Conservation (phyloP, 192 early-diverging fungal species). For the Linnemannia zychae region DNA sequence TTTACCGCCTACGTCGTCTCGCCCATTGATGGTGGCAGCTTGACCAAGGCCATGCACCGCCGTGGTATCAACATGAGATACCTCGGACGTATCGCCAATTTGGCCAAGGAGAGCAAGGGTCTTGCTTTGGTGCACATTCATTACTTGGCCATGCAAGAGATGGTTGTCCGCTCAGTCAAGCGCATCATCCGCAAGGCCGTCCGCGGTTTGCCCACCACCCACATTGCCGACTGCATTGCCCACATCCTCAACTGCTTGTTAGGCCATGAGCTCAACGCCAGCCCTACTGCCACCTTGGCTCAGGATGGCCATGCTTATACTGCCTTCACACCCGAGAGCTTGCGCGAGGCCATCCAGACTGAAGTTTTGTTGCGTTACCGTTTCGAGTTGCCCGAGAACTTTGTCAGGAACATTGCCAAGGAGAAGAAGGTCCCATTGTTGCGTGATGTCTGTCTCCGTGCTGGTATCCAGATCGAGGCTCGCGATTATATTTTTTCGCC, state of each 20-base stretch:
- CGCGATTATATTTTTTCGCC: conserved; percentile 78
- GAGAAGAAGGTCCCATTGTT: conserved; percentile 77
- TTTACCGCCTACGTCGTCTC: conserved; percentile 77
- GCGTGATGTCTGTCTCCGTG: conserved; percentile 85
- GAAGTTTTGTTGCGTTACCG: conserved; percentile 84
- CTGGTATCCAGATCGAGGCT: conserved; percentile 89
- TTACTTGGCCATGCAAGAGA: conserved; percentile 85
- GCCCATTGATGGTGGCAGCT: conserved; percentile 82
- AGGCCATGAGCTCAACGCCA: conserved; percentile 69
- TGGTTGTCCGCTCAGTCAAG: conserved; percentile 90
- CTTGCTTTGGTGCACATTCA: conserved; percentile 67
- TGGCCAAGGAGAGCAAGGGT: conserved; percentile 74
- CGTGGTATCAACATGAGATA: conserved; percentile 99
- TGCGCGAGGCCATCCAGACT: conserved; percentile 70
- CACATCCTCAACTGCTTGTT: conserved; percentile 89
- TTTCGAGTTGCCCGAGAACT: conserved; percentile 71
- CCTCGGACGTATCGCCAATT: conserved; percentile 80
- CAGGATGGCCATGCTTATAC: conserved; percentile 63
- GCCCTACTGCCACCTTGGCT: conserved; percentile 63
- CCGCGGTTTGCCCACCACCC: conserved; percentile 65
- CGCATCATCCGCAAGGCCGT: conserved; percentile 83
- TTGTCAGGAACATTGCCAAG: conserved; percentile 59
- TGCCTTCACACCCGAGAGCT: conserved; percentile 70
- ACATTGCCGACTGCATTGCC: conserved; percentile 76
- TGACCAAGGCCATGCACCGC: conserved; percentile 89